These are phyloP conservation scores for Pseudogymnoascus sp. DNA, from an alignment of 2,329 filamentous ascomycete species.

Conservation along the genomic window DNA sequence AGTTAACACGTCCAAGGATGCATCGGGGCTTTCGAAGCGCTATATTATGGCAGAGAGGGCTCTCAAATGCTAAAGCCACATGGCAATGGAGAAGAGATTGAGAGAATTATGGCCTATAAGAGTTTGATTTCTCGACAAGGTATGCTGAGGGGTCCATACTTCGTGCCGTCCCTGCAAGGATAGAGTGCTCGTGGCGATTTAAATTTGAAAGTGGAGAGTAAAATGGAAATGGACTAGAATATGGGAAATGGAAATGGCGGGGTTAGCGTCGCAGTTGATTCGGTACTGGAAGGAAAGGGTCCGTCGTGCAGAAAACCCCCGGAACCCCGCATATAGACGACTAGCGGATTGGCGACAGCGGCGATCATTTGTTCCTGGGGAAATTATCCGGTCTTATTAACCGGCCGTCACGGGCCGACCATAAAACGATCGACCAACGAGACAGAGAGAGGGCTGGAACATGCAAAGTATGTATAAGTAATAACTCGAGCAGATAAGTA, in stretches of 20 bases:
- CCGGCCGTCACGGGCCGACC: not conserved
- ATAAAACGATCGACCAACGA: not conserved
- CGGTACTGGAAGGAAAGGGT: not conserved
- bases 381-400: not conserved
- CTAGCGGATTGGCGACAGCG: not conserved
- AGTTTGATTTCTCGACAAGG: not conserved
- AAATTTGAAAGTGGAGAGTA: not conserved
- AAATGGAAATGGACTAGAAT: not conserved
- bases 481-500: not conserved
- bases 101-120: not conserved
- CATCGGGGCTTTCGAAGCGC: not conserved
- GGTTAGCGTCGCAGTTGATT: conserved; percentile 1
- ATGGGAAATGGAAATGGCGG: not conserved
- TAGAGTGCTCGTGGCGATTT: not conserved
- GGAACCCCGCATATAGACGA: not conserved
- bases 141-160: not conserved
- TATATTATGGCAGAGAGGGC: not conserved
- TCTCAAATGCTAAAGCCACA: not conserved
- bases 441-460: not conserved
- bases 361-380: not conserved
- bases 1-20: not conserved
- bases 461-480: not conserved
- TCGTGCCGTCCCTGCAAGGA: not conserved
- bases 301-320: not conserved
- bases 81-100: not conserved